phyloP scores from a whole-genome alignment of 2,329 filamentous ascomycete genomes.

The Xylariales sp. region DNA sequence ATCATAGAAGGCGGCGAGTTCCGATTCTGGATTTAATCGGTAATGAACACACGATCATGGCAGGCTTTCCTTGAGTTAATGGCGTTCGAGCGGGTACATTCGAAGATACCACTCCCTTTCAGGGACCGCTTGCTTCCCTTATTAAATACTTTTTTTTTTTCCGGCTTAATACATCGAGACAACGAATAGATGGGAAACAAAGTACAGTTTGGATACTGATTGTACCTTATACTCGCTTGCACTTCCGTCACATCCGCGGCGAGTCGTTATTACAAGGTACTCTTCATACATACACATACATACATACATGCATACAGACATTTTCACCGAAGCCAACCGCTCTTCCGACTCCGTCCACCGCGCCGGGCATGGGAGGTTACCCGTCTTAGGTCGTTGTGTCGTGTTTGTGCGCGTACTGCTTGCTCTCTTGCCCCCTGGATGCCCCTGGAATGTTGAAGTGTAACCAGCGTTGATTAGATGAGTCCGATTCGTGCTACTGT shows the following conservation, averaged over 20 bases:
- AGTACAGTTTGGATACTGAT: slow-evolving; percentile 2
- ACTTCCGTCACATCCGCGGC: not conserved
- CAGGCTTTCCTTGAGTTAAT: slow-evolving; percentile 40
- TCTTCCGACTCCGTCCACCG: not conserved
- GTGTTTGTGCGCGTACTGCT: not conserved
- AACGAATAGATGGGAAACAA: slow-evolving; percentile 37
- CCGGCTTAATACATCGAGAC: slow-evolving; percentile 36
- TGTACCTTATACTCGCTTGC: slow-evolving; percentile 1
- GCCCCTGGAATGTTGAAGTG: not conserved
- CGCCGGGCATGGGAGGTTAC: slow-evolving; percentile 1
- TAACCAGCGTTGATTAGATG: slow-evolving; percentile 5
- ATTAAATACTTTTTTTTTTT: slow-evolving; percentile 20
- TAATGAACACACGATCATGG: slow-evolving; percentile 44
- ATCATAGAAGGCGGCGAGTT: slow-evolving; percentile 37
- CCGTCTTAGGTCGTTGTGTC: not conserved
- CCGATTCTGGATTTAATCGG: slow-evolving; percentile 31
- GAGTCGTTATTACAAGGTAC: not conserved
- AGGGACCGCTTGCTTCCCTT: slow-evolving; percentile 41
- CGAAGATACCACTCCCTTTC: slow-evolving; percentile 49
- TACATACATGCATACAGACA: slow-evolving; percentile 1
- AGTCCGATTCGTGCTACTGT: not conserved
- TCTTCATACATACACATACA: not conserved
- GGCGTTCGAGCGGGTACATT: slow-evolving; percentile 45
- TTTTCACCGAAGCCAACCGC: not conserved
- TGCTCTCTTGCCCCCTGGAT: not conserved